Percentiles rank a stretch among this genome's conserved stretches.
These are phyloP conservation scores for Fusarium sarcochroum DNA, from an alignment of 2,329 filamentous ascomycete genomes.

Conservation along the genomic window DNA sequence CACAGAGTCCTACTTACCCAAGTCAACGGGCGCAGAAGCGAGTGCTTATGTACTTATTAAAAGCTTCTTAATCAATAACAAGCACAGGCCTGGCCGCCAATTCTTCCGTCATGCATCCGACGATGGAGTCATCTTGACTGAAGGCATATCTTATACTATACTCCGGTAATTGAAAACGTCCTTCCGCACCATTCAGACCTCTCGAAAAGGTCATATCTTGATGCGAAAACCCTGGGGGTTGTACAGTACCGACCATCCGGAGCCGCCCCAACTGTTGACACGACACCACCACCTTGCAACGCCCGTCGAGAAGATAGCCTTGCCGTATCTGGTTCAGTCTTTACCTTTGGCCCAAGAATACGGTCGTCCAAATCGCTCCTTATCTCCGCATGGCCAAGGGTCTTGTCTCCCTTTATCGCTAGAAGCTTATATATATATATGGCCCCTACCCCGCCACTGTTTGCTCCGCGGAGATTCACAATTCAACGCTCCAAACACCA, in stretches of 20 bases:
- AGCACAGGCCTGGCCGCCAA: not conserved
- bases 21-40: conserved; percentile 1
- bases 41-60: conserved; percentile 24
- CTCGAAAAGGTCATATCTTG: conserved; percentile 9
- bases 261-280: conserved; percentile 18
- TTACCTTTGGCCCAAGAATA: conserved; percentile 8
- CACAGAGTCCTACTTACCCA: not conserved
- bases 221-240: not conserved
- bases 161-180: not conserved
- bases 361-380: conserved; percentile 16
- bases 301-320: conserved; percentile 34
- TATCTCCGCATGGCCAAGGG: conserved; percentile 31
- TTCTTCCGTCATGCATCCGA: not conserved
- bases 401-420: conserved; percentile 29
- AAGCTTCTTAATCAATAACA: not conserved
- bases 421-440: conserved; percentile 40
- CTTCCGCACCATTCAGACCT: conserved; percentile 3
- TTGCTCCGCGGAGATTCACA: conserved; percentile 49
- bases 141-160: not conserved
- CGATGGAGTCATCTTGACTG: not conserved
- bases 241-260: conserved; percentile 9
- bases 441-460: conserved; percentile 30
- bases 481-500: conserved; percentile 33
- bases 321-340: conserved; percentile 15
- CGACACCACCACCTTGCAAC: conserved; percentile 12